Evolutionary conservation across 129 eudicot species (phyloP), one percentile per base, ranked within the genome.

Genomic region (Centella asiatica): DNA sequence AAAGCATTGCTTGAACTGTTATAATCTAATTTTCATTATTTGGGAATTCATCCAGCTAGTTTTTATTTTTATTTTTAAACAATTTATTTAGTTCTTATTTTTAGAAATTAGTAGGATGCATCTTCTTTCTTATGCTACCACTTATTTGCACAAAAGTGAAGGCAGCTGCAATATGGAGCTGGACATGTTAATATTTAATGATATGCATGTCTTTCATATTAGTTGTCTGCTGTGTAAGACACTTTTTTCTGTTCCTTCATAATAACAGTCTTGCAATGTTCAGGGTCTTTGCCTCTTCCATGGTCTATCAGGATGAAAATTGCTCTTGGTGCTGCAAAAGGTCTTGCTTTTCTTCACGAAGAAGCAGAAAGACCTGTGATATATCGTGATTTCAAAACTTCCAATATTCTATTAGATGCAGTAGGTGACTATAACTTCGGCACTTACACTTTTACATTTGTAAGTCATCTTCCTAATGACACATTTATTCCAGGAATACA

Each of bases 261-360:
- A 58, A 19, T 20, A 2, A 0, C 11, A 33, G 51, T 46, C 2
- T 58, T 56, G 8, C 14, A 19, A 45, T 55, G 58, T 81, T 60
- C 73, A 90, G 97, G 97, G 53, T 86, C 95, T 20, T 62, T 90
- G 67, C 97, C 97, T 64, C 97, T 90, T 59, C 95, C 94, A 18
- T 90, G 97, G 97, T 86, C 95, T n/a, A 84, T 83, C 70, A 81
- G 97, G 72, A 90, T 90, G 97, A 90, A 90, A 79, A 84, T 90
- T 39, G 95, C 97, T 61, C 78, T 90, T 9, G 97, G 95, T 57
- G 97, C 97, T 40, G 97, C 97, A 34, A 90, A 84, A 57, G 97
- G 97, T 27, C 94, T 90, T 69, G 89, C 95, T 29, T 90, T 86
- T 78, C 95, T 90, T 57, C 97, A 90, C 2, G 97, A 90, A 71